A percentile compares a stretch with the other conserved stretches of the same genome.
Evolutionary conservation across 345 rosid species (phyloP).

Genomic region (Camelina sativa): DNA sequence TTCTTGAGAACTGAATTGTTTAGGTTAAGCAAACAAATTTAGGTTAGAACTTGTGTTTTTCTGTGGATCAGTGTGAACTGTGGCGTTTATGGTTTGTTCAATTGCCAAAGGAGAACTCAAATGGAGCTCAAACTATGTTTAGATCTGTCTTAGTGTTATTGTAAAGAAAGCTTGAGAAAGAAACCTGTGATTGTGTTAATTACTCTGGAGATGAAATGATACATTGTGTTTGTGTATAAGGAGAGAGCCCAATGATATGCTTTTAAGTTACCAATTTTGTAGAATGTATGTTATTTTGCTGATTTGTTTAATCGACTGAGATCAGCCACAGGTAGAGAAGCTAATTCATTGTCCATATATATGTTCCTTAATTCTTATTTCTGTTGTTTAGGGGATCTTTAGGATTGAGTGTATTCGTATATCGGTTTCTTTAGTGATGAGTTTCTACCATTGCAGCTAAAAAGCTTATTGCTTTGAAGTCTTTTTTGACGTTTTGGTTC

Average conservation of each 20-base stretch:
- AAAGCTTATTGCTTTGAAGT: neutral
- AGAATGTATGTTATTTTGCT: neutral
- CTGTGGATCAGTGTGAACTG: neutral
- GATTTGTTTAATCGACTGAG: neutral
- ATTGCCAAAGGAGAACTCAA: constrained; percentile 1
- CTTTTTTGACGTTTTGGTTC: neutral
- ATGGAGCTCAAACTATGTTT: constrained; percentile 1
- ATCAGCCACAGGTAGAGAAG: neutral
- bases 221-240: neutral
- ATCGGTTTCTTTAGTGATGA: neutral
- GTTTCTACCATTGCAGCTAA: neutral
- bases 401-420: neutral
- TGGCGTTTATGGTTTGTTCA: neutral
- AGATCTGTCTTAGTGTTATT: neutral
- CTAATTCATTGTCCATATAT: neutral
- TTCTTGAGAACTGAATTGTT: neutral
- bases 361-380: neutral
- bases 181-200: neutral
- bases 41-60: neutral
- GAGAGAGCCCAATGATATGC: neutral
- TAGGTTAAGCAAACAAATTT: constrained; percentile 10
- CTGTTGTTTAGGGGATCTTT: neutral
- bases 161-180: constrained; percentile 4
- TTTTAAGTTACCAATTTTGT: neutral
- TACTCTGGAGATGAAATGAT: neutral